Conservation (phyloP, 106 monocot species). For the Amphibolis antarctica region DNA sequence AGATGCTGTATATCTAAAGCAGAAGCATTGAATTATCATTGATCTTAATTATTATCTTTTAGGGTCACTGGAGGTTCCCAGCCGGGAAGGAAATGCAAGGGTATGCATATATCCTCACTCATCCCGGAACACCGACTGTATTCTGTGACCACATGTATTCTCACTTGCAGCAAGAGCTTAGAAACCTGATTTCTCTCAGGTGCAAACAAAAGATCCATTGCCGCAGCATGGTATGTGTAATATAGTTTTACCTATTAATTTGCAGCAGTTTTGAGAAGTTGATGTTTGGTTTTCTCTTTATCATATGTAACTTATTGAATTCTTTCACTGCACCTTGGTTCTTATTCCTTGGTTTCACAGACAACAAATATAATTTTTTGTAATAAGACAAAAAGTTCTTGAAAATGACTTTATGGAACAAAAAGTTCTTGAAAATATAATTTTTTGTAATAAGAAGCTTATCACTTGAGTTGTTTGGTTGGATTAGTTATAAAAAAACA, state of each 20-base stretch:
- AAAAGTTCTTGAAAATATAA: too few relatives aligned
- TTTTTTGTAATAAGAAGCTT: too few relatives aligned
- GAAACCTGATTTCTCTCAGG: constrained; percentile 53
- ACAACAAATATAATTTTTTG: too few relatives aligned
- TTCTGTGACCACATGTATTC: constrained; percentile 92
- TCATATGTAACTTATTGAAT: too few relatives aligned
- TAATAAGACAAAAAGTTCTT: too few relatives aligned
- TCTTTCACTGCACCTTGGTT: neutral
- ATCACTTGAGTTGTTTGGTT: too few relatives aligned
- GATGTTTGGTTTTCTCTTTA: neutral
- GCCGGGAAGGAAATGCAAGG: constrained; percentile 91
- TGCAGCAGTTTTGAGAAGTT: neutral
- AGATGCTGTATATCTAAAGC: too few relatives aligned
- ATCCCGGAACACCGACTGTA: constrained; percentile 89
- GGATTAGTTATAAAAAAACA: too few relatives aligned
- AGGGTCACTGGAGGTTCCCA: constrained; percentile 99
- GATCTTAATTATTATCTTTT: neutral
- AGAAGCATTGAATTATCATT: too few relatives aligned
- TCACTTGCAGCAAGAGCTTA: constrained; percentile 55
- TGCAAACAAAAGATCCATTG: constrained; percentile 42
- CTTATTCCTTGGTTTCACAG: neutral
- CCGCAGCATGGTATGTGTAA: constrained; percentile 54
- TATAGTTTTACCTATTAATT: neutral
- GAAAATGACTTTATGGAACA: too few relatives aligned
- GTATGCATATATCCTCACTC: constrained; percentile 90